Evolutionary conservation across 2,329 filamentous ascomycete genomes (phyloP), one percentile per base, ranked within the genome.

Genomic region (Xylariaceae sp.): DNA sequence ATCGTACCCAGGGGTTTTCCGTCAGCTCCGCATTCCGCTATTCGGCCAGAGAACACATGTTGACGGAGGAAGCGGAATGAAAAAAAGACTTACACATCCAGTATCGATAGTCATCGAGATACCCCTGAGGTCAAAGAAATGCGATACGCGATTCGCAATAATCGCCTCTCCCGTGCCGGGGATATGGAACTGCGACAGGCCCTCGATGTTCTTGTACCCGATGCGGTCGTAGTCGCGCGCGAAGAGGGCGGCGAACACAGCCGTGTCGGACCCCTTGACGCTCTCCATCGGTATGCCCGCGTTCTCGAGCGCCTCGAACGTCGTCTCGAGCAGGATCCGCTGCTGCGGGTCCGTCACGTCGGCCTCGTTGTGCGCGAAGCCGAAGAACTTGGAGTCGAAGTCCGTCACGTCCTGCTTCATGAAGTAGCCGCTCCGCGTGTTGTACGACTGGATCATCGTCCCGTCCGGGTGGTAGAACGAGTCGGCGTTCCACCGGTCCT

Each of bases 401-500:
- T 31, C 35, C 29, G 9, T 35, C n/a, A 45, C 39, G 19, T 41
- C 35, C 5, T 11, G 38, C 1, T 38, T 16, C 4, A 45, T 34
- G 9, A 45, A 45, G 30, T 44, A 38, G 6, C 21, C 21, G 21
- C 21, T 24, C 11, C 11, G 6, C 7, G 21, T 24, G 21, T 24
- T 24, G 21, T 41, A 44, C 38, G 3, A 40, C 19, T 24, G 37
- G 37, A 34, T 44, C 37, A 32, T 34, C 26, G 17, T 41, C 33
- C 30, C 36, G n/a, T 44, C 41, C 12, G 41, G 41, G 12, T 41
- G 38, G 33, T 34, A 41, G 34, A 44, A 44, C 11, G 38, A 38
- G 8, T 28, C 41, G 4, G 38, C 19, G 12, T 44, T 44, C 24
- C 36, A 44, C 12, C 41, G 34, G 3, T 21, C 34, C 5, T 15